A percentile compares a stretch with the other conserved stretches of the same genome.
Conservation (phyloP, 139 green algal species). For the Nannochloris sp. region DNA sequence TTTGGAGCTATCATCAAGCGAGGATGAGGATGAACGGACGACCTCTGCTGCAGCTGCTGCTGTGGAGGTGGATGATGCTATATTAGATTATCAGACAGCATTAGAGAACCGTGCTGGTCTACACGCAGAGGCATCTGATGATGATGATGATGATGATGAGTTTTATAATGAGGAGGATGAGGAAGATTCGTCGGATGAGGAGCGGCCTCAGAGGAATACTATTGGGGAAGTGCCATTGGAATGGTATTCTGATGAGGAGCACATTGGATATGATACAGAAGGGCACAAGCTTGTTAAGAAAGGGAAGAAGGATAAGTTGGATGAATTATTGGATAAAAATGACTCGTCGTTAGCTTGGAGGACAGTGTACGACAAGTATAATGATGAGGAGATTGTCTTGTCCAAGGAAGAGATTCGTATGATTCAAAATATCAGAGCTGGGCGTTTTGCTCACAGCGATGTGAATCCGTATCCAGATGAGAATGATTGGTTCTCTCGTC, state of each 20-base stretch:
- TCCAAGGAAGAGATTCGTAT: slow-evolving; percentile 80
- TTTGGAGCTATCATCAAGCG: slow-evolving; percentile 33
- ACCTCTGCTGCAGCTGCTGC: slow-evolving; percentile 38
- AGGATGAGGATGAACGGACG: slow-evolving; percentile 31
- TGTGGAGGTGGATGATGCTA: slow-evolving; percentile 41
- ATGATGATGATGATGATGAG: slow-evolving; percentile 14
- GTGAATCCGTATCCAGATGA: slow-evolving; percentile 61
- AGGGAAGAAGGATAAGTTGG: slow-evolving; percentile 58
- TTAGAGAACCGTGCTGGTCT: not conserved
- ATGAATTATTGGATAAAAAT: slow-evolving; percentile 57
- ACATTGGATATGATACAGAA: slow-evolving; percentile 89
- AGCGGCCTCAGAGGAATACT: slow-evolving; percentile 75
- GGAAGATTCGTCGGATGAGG: slow-evolving; percentile 90
- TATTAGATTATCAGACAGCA: slow-evolving; percentile 37
- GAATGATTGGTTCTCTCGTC: slow-evolving; percentile 68
- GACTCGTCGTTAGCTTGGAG: slow-evolving; percentile 36
- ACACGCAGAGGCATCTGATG: not conserved
- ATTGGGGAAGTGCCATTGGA: slow-evolving; percentile 81
- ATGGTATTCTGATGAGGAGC: slow-evolving; percentile 94
- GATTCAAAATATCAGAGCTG: slow-evolving; percentile 78
- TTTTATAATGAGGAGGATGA: slow-evolving; percentile 13
- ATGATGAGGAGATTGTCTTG: slow-evolving; percentile 90
- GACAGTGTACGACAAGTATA: slow-evolving; percentile 96
- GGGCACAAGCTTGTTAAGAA: slow-evolving; percentile 55
- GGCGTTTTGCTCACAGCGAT: slow-evolving; percentile 83